Conservation (phyloP, 768 basidiomycete species). For the Leccinum aurantiacum region DNA sequence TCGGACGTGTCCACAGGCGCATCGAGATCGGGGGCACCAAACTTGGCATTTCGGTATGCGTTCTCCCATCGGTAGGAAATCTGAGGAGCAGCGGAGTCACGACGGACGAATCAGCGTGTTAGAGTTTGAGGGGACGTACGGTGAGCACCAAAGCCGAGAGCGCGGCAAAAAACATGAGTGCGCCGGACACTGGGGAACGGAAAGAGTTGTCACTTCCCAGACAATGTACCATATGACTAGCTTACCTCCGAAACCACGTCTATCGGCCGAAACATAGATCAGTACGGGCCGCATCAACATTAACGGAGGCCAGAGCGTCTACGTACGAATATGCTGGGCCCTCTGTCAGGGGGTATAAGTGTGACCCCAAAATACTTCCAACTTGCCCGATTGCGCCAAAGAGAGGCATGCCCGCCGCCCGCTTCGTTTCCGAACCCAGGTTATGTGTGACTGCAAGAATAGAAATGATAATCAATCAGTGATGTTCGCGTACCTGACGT, state of each 20-base stretch:
- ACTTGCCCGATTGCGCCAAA: constrained; percentile 43
- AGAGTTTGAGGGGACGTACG: constrained; percentile 10
- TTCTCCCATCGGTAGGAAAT: constrained; percentile 66
- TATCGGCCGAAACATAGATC: not conserved
- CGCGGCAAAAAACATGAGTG: constrained; percentile 27
- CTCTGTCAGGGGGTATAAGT: constrained; percentile 42
- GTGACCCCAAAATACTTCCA: constrained; percentile 42
- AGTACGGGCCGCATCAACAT: not conserved
- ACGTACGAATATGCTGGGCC: constrained; percentile 40
- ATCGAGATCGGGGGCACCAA: constrained; percentile 49
- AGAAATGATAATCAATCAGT: not conserved
- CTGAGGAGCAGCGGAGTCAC: constrained; percentile 32
- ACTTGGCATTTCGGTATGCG: constrained; percentile 47
- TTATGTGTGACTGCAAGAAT: constrained; percentile 39
- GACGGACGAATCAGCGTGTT: not conserved
- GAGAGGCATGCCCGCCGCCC: constrained; percentile 42
- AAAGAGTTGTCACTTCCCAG: not conserved
- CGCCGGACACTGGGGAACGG: constrained; percentile 1
- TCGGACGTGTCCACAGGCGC: constrained; percentile 60
- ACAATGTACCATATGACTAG: not conserved
- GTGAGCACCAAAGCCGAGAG: constrained; percentile 20
- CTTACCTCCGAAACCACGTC: constrained; percentile 23
- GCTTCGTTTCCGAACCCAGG: constrained; percentile 46
- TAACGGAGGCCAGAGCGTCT: not conserved
- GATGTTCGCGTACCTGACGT: not conserved